Evolutionary conservation across 495 filamentous ascomycete genomes (phyloP), one percentile per base, ranked within the genome.

Genomic region (Aspergillus wentii): DNA sequence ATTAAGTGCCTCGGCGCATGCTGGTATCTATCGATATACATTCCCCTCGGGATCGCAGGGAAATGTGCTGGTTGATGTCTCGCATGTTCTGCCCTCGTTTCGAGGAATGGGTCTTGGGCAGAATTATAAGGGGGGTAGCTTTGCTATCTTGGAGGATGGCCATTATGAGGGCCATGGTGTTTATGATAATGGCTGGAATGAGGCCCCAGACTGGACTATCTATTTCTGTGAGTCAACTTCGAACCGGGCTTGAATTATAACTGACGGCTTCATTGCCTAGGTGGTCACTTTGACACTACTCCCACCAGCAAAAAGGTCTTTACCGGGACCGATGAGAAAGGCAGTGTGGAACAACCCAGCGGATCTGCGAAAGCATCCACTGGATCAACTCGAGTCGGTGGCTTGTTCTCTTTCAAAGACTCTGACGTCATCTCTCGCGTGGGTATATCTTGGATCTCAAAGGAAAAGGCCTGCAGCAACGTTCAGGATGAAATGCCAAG

Each of bases 381-480:
- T 0, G 32, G 41, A 1, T 49, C 50, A 2, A 59, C 51, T 3
- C 45, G 63, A 22, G 45, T 71, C 5, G 65, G 62, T 9, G 56
- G 40, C 2, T 22, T 66, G 0, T 69, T 62, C 38, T 54, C 64
- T 2, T 66, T 67, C 39, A 31, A 41, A 6, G 45, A 62, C 3
- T 37, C 35, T 17, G 41, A 56, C 18, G 64, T 88, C 4, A 70
- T 62, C 5, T 85, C 82, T 7, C 69, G 77, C 8, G 82, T 88
- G 4, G 83, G 83, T 1, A 77, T 86, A 17, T 86, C 81, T 9
- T 86, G 79, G 60, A 76, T 86, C 8, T 86, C 82, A 7, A 46
- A 68, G 0, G 60, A 60, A n/a, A 70, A 79, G 41, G 83, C 83
- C 6, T 86, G 83, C 51, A 30, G 54, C 9, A 76, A 79, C 41